A percentile compares a stretch with the other conserved stretches of the same genome.
These are phyloP conservation scores for Akanthomyces lecanii DNA, from an alignment of 2,329 filamentous ascomycete species.

Conservation along the genomic window DNA sequence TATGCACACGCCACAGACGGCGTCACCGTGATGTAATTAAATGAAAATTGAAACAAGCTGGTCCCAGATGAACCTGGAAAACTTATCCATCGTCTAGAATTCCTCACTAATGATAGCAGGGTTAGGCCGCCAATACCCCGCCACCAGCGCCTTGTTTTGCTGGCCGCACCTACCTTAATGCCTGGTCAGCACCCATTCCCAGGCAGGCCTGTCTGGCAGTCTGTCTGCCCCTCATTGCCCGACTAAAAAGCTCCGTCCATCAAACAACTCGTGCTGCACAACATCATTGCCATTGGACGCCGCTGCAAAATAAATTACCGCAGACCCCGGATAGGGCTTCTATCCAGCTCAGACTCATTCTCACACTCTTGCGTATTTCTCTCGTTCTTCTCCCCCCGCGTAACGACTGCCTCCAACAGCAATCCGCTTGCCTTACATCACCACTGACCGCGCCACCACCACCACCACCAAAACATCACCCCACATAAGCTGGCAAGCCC, in stretches of 20 bases:
- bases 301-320: constrained; percentile 8
- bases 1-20: neutral
- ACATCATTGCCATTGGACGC: constrained; percentile 17
- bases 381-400: neutral
- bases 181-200: neutral
- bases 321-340: neutral
- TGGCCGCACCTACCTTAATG: neutral
- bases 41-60: neutral
- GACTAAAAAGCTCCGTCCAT: constrained; percentile 5
- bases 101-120: neutral
- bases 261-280: constrained; percentile 13
- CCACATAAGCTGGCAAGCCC: constrained; percentile 10
- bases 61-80: neutral
- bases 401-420: neutral
- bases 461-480: constrained; percentile 3
- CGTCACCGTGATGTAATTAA: constrained; percentile 16
- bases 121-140: constrained; percentile 9
- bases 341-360: too few species aligned
- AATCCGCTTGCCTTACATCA: neutral
- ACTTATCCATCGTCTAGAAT: neutral
- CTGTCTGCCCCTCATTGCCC: constrained; percentile 10
- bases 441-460: neutral
- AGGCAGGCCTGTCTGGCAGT: neutral
- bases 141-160: constrained; percentile 6
- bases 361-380: neutral